A percentile compares a stretch with the other conserved stretches of the same genome.
Evolutionary conservation across 179 eudicot species (phyloP).

Genomic region (Beta corolliflora): DNA sequence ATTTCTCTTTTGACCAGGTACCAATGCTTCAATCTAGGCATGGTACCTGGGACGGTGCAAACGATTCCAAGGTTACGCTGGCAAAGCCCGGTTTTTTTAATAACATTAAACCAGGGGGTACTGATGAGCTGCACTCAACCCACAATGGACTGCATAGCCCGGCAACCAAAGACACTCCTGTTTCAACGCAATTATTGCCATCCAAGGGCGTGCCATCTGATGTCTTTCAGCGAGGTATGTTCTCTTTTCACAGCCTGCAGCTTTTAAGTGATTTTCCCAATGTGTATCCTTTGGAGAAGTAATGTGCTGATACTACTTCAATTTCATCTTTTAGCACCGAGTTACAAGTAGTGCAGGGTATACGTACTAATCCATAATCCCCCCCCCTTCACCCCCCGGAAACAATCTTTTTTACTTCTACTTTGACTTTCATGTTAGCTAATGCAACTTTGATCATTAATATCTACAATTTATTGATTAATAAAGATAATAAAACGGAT

Average conservation of each 20-base stretch:
- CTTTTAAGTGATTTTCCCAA: not conserved
- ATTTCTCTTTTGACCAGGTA: constrained; percentile 54
- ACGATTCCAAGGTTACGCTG: constrained; percentile 49
- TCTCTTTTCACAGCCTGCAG: not conserved
- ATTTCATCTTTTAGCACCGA: not conserved
- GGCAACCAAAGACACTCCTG: constrained; percentile 36
- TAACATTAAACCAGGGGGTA: constrained; percentile 40
- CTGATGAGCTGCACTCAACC: constrained; percentile 42
- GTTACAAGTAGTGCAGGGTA: not conserved
- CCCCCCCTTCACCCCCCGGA: too few relatives aligned
- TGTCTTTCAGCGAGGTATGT: constrained; percentile 59
- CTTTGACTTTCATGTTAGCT: too few relatives aligned
- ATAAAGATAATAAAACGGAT: too few relatives aligned
- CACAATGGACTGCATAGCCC: constrained; percentile 41
- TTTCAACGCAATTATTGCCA: constrained; percentile 43
- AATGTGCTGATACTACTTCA: not conserved
- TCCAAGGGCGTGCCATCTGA: constrained; percentile 52
- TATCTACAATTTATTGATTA: too few relatives aligned
- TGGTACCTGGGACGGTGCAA: constrained; percentile 54
- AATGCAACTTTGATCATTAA: not conserved
- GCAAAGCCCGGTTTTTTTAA: constrained; percentile 43
- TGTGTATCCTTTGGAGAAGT: not conserved
- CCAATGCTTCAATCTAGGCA: constrained; percentile 51
- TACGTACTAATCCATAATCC: too few relatives aligned
- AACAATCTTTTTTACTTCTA: too few relatives aligned